Evolutionary conservation across 2,329 filamentous ascomycete species (phyloP).

Genomic region (Penicillium freii): DNA sequence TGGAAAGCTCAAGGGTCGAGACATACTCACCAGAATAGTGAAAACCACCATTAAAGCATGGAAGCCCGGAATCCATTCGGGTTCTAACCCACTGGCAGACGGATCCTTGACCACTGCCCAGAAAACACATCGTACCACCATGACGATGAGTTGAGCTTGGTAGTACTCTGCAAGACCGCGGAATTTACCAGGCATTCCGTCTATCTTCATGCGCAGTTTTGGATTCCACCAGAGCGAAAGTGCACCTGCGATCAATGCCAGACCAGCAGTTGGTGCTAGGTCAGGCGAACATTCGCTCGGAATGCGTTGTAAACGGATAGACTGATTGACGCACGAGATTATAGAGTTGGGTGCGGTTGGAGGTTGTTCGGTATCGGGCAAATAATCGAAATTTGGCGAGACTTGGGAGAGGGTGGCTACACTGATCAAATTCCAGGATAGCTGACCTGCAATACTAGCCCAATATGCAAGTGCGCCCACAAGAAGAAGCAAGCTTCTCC

Average conservation of each 20-base stretch:
- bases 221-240: constrained; percentile 53
- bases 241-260: constrained; percentile 44
- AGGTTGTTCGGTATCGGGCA: constrained; percentile 4
- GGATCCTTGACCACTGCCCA: constrained; percentile 46
- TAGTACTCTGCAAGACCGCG: constrained; percentile 48
- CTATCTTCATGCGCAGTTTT: constrained; percentile 45
- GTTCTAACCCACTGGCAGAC: constrained; percentile 33
- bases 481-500: constrained; percentile 45
- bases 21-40: constrained; percentile 37
- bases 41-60: constrained; percentile 44
- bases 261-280: constrained; percentile 35
- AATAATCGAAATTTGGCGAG: not conserved
- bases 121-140: constrained; percentile 45
- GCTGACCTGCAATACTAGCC: constrained; percentile 44
- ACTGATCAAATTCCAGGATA: constrained; percentile 43
- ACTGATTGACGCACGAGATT: constrained; percentile 23
- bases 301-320: constrained; percentile 20
- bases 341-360: constrained; percentile 18
- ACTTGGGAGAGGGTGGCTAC: constrained; percentile 26
- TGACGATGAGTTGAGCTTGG: constrained; percentile 45
- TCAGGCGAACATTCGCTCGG: constrained; percentile 31
- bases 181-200: constrained; percentile 43
- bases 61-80: constrained; percentile 32
- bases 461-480: constrained; percentile 45
- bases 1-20: not conserved